Conservation (phyloP, 148 eudicot species). For the Chenopodium berlandieri region DNA sequence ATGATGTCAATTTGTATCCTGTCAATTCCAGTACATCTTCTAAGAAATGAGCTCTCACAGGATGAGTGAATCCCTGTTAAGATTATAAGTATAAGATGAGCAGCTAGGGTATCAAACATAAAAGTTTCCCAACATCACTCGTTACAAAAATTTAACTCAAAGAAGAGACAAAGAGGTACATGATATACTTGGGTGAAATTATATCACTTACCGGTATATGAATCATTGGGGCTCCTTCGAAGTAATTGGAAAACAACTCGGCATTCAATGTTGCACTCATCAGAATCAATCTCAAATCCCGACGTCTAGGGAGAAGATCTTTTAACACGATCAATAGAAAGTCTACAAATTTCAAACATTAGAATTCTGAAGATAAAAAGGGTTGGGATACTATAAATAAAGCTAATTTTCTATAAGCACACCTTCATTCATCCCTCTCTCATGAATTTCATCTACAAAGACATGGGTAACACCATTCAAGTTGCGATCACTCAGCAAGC, state of each 20-base stretch:
- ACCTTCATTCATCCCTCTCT: slow-evolving; percentile 99
- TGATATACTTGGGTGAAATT: not conserved
- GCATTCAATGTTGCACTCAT: slow-evolving; percentile 99
- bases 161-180: not conserved
- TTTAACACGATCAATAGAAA: slow-evolving; percentile 94
- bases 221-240: slow-evolving; percentile 85
- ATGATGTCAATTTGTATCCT: slow-evolving; percentile 88
- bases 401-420: slow-evolving; percentile 15
- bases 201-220: slow-evolving; percentile 77
- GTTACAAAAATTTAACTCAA: not conserved
- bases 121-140: not conserved
- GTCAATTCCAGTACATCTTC: slow-evolving; percentile 92
- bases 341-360: slow-evolving; percentile 47
- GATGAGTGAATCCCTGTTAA: slow-evolving; percentile 87
- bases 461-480: slow-evolving; percentile 93
- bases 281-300: slow-evolving; percentile 84
- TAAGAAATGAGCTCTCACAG: slow-evolving; percentile 85
- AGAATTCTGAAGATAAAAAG: slow-evolving; percentile 17
- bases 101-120: not conserved
- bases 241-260: slow-evolving; percentile 82
- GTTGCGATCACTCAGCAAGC: slow-evolving; percentile 89
- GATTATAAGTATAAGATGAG: slow-evolving; percentile 16
- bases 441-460: slow-evolving; percentile 99
- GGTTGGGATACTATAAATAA: slow-evolving; percentile 6
- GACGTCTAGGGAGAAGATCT: slow-evolving; percentile 97